These are phyloP conservation scores for Tuber melanosporum DNA, from an alignment of 495 filamentous ascomycete species.

Conservation along the genomic window DNA sequence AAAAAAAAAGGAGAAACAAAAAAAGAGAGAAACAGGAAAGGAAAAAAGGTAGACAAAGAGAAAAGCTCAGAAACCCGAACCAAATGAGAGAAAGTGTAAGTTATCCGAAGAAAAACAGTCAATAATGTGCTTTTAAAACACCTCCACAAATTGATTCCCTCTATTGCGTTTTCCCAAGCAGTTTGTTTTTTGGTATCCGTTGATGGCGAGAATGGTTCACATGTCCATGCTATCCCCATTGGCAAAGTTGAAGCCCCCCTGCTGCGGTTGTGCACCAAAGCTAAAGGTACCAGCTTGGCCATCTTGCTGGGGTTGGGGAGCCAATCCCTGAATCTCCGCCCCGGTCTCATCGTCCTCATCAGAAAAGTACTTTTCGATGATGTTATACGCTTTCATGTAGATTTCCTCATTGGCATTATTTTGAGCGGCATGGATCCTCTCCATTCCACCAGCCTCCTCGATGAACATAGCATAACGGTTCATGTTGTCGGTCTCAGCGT, in stretches of 20 bases:
- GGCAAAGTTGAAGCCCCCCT: constrained; percentile 83
- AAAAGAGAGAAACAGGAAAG: background rate
- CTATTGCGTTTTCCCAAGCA: constrained; percentile 8
- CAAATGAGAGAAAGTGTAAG: constrained; percentile 5
- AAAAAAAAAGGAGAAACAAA: background rate
- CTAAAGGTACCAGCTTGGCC: constrained; percentile 63
- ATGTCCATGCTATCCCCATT: constrained; percentile 99
- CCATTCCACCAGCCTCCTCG: constrained; percentile 98
- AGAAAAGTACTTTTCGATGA: constrained; percentile 99
- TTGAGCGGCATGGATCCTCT: constrained; percentile 99
- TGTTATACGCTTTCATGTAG: constrained; percentile 99
- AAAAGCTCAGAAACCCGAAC: background rate
- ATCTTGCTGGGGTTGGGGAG: constrained; percentile 52
- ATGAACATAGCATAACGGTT: constrained; percentile 98
- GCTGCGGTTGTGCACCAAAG: constrained; percentile 72
- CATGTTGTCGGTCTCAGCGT: constrained; percentile 70
- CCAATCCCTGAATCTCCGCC: constrained; percentile 53
- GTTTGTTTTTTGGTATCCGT: constrained; percentile 7
- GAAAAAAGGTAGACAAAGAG: background rate
- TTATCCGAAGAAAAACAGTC: background rate
- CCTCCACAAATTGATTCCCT: background rate
- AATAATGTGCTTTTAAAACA: constrained; percentile 2
- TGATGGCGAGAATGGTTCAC: constrained; percentile 52
- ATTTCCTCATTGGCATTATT: constrained; percentile 99
- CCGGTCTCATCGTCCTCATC: constrained; percentile 81